phyloP scores from a whole-genome alignment of 768 basidiomycete genomes.

The Tephrocybe sp. region DNA sequence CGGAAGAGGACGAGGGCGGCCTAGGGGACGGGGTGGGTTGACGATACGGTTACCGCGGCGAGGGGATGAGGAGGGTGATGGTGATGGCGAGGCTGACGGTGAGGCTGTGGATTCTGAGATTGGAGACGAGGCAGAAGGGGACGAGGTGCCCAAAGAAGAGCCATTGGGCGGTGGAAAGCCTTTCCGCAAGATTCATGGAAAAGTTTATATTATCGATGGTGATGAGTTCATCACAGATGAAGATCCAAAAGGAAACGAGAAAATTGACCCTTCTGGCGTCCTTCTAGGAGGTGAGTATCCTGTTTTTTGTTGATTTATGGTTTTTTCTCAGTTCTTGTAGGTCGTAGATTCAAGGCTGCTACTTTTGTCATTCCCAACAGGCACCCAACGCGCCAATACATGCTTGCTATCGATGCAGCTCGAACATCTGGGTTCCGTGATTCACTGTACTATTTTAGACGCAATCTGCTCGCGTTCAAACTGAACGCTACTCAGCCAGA shows the following conservation, averaged over 20 bases:
- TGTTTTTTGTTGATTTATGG: slow-evolving; percentile 5
- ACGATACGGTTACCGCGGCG: slow-evolving; percentile 29
- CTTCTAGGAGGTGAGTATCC: slow-evolving; percentile 71
- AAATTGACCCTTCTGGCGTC: slow-evolving; percentile 84
- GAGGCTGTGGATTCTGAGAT: slow-evolving; percentile 33
- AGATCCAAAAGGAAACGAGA: slow-evolving; percentile 85
- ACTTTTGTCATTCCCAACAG: slow-evolving; percentile 88
- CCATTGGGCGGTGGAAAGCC: slow-evolving; percentile 59
- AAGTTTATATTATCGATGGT: slow-evolving; percentile 75
- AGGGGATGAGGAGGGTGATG: slow-evolving; percentile 27
- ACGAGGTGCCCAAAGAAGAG: slow-evolving; percentile 37
- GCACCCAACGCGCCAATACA: slow-evolving; percentile 81
- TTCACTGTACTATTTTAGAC: slow-evolving; percentile 96
- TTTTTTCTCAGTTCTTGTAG: slow-evolving; percentile 35
- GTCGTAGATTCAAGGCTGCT: slow-evolving; percentile 81
- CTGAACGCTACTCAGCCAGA: slow-evolving; percentile 86
- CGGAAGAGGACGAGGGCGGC: slow-evolving; percentile 31
- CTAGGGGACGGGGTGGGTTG: slow-evolving; percentile 23
- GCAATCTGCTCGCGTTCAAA: slow-evolving; percentile 88
- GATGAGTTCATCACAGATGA: slow-evolving; percentile 87
- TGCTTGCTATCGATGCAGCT: slow-evolving; percentile 97
- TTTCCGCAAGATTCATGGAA: slow-evolving; percentile 71
- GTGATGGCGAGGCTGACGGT: slow-evolving; percentile 35
- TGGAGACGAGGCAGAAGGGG: slow-evolving; percentile 32
- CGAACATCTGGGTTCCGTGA: slow-evolving; percentile 95